Evolutionary conservation across 176 grass and related monocot species (phyloP), one percentile per base, ranked within the genome.

Genomic region (Triticum timopheevii): DNA sequence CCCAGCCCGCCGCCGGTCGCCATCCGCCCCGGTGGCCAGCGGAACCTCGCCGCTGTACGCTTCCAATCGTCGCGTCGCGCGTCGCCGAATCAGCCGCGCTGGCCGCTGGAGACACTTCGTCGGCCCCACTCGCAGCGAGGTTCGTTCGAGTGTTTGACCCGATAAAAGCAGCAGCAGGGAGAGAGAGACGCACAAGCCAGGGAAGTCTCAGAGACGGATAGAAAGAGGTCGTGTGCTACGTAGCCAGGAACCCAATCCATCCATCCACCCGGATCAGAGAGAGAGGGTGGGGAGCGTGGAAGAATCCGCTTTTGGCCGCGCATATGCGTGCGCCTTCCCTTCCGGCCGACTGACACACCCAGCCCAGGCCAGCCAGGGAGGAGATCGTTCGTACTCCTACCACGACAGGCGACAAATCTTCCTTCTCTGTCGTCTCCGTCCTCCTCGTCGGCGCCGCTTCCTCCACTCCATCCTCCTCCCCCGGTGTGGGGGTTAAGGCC

Each of bases 301-400:
- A 76, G 86, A 76, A 82, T 82, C 61, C 58, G 33, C 86, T 87
- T 81, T 82, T 30, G 59, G 30, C 56, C 10, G 78, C 62, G 68
- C 85, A 61, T 34, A 54, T 79, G 77, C 84, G 65, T 80, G 77
- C 77, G 77, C 54, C 24, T 61, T 36, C 39, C 6, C 6, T 20
- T 56, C 50, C 52, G 17, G 17, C 52, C 0, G 40, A 42, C 40
- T 87, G 85, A 24, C 77, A 9, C 24, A 17, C 30, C 36, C 13
- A 7, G 7, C 69, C 68, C 67, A 69, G 19, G 13, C 31, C 62
- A 28, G n/a, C 61, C 23, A 12, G 49, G 61, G 24, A 56, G 58
- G 50, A 54, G 8, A 33, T 44, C 38, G n/a, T 65, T 35, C 31
- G 30, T 64, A 38, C 49, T 35, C 31, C n/a, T 64, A 38, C 49